These are phyloP conservation scores for Mycena citricolor DNA, from an alignment of 1,284 basidiomycete species.

Conservation along the genomic window DNA sequence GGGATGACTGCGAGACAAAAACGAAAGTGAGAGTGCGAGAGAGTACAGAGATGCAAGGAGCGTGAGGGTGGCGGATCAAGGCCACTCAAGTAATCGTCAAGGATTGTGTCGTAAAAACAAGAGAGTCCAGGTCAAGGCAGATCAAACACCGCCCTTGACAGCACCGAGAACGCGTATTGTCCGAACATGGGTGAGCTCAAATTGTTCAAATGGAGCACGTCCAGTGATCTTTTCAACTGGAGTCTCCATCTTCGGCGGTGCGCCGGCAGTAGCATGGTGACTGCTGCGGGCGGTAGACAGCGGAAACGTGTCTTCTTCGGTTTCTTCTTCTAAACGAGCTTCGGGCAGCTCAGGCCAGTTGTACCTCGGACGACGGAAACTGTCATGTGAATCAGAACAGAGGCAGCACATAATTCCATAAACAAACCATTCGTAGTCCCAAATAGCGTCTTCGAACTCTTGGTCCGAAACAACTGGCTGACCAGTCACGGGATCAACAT, in stretches of 20 bases:
- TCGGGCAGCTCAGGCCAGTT: conserved; percentile 50
- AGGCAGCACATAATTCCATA: conserved; percentile 12
- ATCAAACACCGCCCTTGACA: conserved; percentile 32
- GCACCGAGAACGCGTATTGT: conserved; percentile 59
- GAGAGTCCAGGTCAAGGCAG: no score
- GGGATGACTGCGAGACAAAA: not conserved
- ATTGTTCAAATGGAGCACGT: conserved; percentile 16
- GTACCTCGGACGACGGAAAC: conserved; percentile 61
- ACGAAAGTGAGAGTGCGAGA: conserved; percentile 8
- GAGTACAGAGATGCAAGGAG: not conserved
- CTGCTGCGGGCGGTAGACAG: conserved; percentile 14
- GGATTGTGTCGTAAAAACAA: no score
- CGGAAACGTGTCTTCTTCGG: conserved; percentile 21
- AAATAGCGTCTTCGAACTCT: conserved; percentile 53
- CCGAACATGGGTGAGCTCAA: conserved; percentile 50
- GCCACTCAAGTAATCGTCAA: no score
- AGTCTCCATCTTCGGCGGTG: conserved; percentile 12
- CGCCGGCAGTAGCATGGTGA: conserved; percentile 4
- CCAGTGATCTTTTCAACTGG: conserved; percentile 7
- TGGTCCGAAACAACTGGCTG: conserved; percentile 38
- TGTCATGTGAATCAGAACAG: conserved; percentile 26
- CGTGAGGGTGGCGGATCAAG: conserved; percentile 1
- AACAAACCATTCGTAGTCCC: conserved; percentile 69
- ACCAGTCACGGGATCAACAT: conserved; percentile 39
- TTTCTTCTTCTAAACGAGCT: conserved; percentile 27